phyloP scores from a whole-genome alignment of 768 basidiomycete genomes.

The Tricholoma matsutake region DNA sequence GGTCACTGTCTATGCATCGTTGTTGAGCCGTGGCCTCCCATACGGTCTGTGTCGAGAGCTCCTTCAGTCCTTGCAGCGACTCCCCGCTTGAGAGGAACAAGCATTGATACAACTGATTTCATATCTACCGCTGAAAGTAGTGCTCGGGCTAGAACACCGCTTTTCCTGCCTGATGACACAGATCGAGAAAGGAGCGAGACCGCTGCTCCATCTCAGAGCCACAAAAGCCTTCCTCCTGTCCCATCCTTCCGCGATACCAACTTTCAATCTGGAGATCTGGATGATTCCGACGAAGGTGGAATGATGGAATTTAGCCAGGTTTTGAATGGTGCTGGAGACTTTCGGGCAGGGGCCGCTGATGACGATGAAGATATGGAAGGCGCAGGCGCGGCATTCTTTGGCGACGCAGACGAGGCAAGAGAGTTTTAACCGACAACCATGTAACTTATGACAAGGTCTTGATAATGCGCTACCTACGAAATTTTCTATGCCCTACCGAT shows the following conservation, averaged over 20 bases:
- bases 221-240: conserved; percentile 9
- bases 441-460: neutral
- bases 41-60: conserved; percentile 35
- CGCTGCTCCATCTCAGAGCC: conserved; percentile 29
- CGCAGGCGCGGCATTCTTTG: conserved; percentile 66
- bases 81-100: conserved; percentile 23
- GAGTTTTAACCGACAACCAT: conserved; percentile 43
- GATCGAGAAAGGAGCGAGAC: conserved; percentile 37
- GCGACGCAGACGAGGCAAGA: conserved; percentile 76
- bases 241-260: conserved; percentile 28
- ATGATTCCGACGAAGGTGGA: conserved; percentile 40
- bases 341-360: conserved; percentile 55
- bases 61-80: conserved; percentile 14
- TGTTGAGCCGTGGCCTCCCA: conserved; percentile 74
- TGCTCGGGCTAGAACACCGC: conserved; percentile 50
- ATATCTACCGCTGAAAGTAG: conserved; percentile 16
- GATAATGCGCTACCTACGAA: conserved; percentile 10
- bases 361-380: conserved; percentile 79
- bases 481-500: conserved; percentile 63
- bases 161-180: conserved; percentile 68
- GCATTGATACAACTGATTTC: conserved; percentile 31
- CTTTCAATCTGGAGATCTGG: conserved; percentile 25
- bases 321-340: conserved; percentile 54
- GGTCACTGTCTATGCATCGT: conserved; percentile 78
- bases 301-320: conserved; percentile 79